phyloP scores from a whole-genome alignment of 2,329 filamentous ascomycete genomes.

The Tolypocladium endophyticum region DNA sequence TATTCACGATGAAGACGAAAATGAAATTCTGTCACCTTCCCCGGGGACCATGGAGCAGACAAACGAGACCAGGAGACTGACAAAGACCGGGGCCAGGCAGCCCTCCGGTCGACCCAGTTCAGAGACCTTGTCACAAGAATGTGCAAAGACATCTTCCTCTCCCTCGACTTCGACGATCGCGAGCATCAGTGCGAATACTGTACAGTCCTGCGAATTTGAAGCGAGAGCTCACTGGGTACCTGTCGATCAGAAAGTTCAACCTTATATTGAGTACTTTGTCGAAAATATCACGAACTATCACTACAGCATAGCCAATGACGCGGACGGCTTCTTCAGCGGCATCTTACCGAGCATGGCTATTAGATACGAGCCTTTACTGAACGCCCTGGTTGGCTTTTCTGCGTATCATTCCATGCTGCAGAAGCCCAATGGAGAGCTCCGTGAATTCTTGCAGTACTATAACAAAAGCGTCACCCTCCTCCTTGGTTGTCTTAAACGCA shows the following conservation, averaged over 20 bases:
- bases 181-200: slow-evolving; percentile 18
- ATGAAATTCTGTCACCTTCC: slow-evolving; percentile 16
- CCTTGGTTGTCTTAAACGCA: slow-evolving; percentile 58
- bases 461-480: slow-evolving; percentile 76
- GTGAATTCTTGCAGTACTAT: slow-evolving; percentile 81
- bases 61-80: slow-evolving; percentile 21
- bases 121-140: slow-evolving; percentile 42
- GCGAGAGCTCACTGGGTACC: slow-evolving; percentile 40
- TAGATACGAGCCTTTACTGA: slow-evolving; percentile 66
- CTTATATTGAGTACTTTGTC: slow-evolving; percentile 68
- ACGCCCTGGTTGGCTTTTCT: slow-evolving; percentile 79
- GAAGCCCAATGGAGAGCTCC: slow-evolving; percentile 60
- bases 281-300: slow-evolving; percentile 72
- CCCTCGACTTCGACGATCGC: slow-evolving; percentile 37
- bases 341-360: slow-evolving; percentile 64
- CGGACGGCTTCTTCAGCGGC: slow-evolving; percentile 61
- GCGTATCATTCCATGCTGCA: slow-evolving; percentile 74
- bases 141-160: slow-evolving; percentile 36
- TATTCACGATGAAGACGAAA: slow-evolving; percentile 46
- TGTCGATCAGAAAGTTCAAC: slow-evolving; percentile 60
- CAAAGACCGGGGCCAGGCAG: slow-evolving; percentile 24
- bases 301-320: slow-evolving; percentile 67
- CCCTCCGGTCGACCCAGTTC: slow-evolving; percentile 33
- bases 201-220: slow-evolving; percentile 15
- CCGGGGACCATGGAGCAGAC: slow-evolving; percentile 9